Evolutionary conservation across 495 filamentous ascomycete genomes (phyloP), one percentile per base, ranked within the genome.

Genomic region (Penicillium angulare): DNA sequence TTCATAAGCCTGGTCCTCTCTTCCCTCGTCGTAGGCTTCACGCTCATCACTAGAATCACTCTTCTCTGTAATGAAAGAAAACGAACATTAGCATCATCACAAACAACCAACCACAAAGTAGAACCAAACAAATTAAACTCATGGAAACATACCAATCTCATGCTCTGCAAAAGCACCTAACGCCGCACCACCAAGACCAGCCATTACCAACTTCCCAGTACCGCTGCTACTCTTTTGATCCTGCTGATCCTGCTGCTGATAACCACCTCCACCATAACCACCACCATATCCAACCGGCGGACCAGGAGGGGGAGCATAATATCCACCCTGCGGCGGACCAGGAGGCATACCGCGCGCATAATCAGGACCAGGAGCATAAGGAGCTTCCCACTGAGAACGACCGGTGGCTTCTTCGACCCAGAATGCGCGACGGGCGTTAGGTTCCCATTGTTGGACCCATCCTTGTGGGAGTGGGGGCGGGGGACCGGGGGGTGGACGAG

Each of bases 371-470:
- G 18, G 49, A 1, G 18, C 35, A 36, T 50, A 52, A 4, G 81
- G 81, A 0, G 69, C 65, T 50, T 84, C 82, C 79, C 81, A 88
- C 53, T 83, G 80, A 1, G 80, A 71, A 46, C 78, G 78, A 31
- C 81, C 82, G 8, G 78, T 84, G 27, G 77, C 63, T 33, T 79
- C 67, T 49, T 86, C 80, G 34, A 80, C 69, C 57, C 78, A 87
- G 68, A 79, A 83, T 63, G 79, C 86, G 46, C 79, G 79, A 45
- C 82, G 77, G 35, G 68, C 61, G 33, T 66, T 69, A 33, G 75
- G 71, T 47, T 87, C 83, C 77, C 78, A 87, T 49, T 73, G 74
- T 16, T 82, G 75, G 39, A 67, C 57, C 85, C 85, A 87, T 52
- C 82, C 84, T 0, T 63, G 45, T 1, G 83, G 81, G 18, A 84